These are phyloP conservation scores for Talaromyces piceae DNA, from an alignment of 2,329 filamentous ascomycete genomes.

Conservation along the genomic window DNA sequence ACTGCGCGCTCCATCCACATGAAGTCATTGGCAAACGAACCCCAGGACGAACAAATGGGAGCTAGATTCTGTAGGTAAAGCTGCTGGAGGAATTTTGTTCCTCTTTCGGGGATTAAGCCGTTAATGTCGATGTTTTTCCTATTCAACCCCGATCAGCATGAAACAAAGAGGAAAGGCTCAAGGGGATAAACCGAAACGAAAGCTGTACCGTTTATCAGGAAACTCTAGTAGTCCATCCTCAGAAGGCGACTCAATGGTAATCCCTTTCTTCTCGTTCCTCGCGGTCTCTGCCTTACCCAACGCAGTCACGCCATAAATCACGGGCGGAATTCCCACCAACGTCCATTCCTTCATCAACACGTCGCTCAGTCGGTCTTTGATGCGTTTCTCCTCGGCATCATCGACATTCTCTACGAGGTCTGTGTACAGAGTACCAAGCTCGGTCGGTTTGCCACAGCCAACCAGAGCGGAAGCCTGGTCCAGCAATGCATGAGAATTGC, in stretches of 20 bases:
- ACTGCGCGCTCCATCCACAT: slow-evolving; percentile 66
- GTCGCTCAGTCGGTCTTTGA: slow-evolving; percentile 19
- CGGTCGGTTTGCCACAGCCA: slow-evolving; percentile 18
- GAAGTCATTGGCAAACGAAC: slow-evolving; percentile 42
- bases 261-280: slow-evolving; percentile 10
- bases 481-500: background rate
- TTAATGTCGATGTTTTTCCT: slow-evolving; percentile 18
- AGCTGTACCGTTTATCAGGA: slow-evolving; percentile 13
- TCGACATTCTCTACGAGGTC: slow-evolving; percentile 15
- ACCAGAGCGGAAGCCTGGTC: slow-evolving; percentile 21
- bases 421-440: slow-evolving; percentile 21
- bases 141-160: background rate
- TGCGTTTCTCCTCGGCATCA: slow-evolving; percentile 12
- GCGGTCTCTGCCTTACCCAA: slow-evolving; percentile 21
- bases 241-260: slow-evolving; percentile 12
- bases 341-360: slow-evolving; percentile 26
- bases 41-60: slow-evolving; percentile 26
- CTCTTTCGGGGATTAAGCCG: slow-evolving; percentile 18
- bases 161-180: background rate
- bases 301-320: slow-evolving; percentile 22
- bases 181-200: background rate
- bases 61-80: slow-evolving; percentile 24
- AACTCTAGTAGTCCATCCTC: slow-evolving; percentile 12
- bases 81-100: slow-evolving; percentile 21
- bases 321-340: slow-evolving; percentile 24